Percentiles rank a stretch among this genome's conserved stretches.
Evolutionary conservation across 2,329 filamentous ascomycete species (phyloP).

Genomic region (Verticillium longisporum): DNA sequence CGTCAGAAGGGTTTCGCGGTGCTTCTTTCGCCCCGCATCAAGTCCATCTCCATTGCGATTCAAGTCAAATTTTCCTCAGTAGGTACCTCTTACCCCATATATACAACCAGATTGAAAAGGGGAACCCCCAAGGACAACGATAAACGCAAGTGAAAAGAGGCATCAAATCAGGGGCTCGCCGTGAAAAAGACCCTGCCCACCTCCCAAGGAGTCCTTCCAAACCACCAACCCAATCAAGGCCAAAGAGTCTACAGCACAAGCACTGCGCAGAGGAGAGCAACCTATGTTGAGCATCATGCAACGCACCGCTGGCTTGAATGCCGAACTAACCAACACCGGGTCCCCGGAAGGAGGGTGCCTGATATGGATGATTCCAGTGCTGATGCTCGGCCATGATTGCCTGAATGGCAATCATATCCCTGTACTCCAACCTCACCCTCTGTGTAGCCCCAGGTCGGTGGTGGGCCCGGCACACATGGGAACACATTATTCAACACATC

Average conservation of each 20-base stretch:
- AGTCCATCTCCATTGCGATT: neutral
- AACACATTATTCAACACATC: too few species aligned
- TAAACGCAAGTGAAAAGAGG: neutral
- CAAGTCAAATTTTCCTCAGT: neutral
- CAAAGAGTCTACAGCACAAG: neutral
- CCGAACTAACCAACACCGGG: neutral
- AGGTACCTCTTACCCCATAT: neutral
- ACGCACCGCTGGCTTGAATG: neutral
- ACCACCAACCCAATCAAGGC: neutral
- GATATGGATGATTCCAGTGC: too few species aligned
- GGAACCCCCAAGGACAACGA: too few species aligned
- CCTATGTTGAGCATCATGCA: neutral
- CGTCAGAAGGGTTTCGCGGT: too few species aligned
- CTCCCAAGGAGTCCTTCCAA: neutral
- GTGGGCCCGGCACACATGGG: too few species aligned
- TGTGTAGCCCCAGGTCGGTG: too few species aligned
- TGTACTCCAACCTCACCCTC: too few species aligned
- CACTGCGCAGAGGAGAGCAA: neutral
- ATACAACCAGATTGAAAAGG: neutral
- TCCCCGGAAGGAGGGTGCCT: neutral
- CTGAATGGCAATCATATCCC: too few species aligned
- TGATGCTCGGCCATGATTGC: conserved; percentile 21
- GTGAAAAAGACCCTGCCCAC: neutral
- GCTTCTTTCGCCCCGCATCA: neutral
- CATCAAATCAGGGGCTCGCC: too few species aligned